Percentiles rank a stretch among this genome's conserved stretches.
Conservation (phyloP, 768 basidiomycete species). For the Kwoniella dejecticola region DNA sequence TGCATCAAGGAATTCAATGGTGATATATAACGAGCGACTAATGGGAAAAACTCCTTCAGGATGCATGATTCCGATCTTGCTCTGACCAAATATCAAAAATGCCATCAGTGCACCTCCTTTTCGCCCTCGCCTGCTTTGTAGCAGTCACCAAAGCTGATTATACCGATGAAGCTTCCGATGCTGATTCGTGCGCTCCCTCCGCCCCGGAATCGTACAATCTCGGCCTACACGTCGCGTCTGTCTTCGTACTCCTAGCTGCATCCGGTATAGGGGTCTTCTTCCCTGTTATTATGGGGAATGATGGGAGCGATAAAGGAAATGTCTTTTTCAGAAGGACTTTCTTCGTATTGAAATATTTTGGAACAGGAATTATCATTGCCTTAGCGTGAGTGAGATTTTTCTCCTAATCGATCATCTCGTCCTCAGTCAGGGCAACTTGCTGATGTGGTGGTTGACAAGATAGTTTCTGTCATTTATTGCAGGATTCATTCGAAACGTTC, state of each 20-base stretch:
- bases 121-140: background rate
- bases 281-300: slow-evolving; percentile 9
- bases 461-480: slow-evolving; percentile 11
- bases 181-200: slow-evolving; percentile 1
- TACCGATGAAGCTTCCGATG: background rate
- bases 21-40: no score
- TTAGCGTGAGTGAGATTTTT: slow-evolving; percentile 14
- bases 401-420: no score
- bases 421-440: no score
- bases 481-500: slow-evolving; percentile 14
- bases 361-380: slow-evolving; percentile 13
- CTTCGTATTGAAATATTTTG: slow-evolving; percentile 11
- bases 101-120: no score
- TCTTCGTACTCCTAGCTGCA: slow-evolving; percentile 7
- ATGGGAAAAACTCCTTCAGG: no score
- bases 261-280: slow-evolving; percentile 7
- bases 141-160: slow-evolving; percentile 4
- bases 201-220: slow-evolving; percentile 4
- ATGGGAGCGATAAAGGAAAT: background rate
- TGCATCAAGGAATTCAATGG: no score
- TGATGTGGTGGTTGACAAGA: no score
- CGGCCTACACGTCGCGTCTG: slow-evolving; percentile 9
- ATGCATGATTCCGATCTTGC: background rate
- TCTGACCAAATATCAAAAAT: background rate
- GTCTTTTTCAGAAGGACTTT: background rate